Conservation (phyloP, 495 filamentous ascomycete genomes). For the Entonaema liquescens region DNA sequence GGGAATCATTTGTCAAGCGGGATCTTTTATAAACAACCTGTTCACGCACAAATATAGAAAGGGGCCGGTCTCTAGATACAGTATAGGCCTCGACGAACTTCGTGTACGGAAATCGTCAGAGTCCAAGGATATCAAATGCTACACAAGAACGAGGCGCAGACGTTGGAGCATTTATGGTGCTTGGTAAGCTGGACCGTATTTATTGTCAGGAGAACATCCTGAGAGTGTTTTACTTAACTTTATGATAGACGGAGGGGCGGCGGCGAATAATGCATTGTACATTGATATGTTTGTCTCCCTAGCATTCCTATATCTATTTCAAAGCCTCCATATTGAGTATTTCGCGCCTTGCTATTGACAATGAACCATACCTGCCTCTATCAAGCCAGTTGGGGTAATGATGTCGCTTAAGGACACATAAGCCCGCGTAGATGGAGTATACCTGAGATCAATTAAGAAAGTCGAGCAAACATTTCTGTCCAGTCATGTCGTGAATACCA, state of each 20-base stretch:
- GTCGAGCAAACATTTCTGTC: too few relatives aligned
- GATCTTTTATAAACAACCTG: conserved; percentile 82
- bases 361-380: too few relatives aligned
- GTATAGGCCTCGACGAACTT: conserved; percentile 7
- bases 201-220: conserved; percentile 24
- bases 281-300: conserved; percentile 26
- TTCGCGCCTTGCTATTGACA: neutral
- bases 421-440: too few relatives aligned
- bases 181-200: conserved; percentile 14
- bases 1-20: conserved; percentile 93
- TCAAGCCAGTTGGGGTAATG: too few relatives aligned
- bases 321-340: neutral
- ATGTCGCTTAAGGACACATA: too few relatives aligned
- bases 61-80: conserved; percentile 14
- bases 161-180: neutral
- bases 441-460: too few relatives aligned
- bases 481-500: too few relatives aligned
- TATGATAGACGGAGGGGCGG: conserved; percentile 38
- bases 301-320: neutral
- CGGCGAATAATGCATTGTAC: conserved; percentile 34
- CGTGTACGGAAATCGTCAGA: neutral
- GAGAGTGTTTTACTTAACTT: conserved; percentile 31
- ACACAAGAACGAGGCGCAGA: conserved; percentile 4
- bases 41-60: conserved; percentile 7
- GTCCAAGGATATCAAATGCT: conserved; percentile 8